Base-by-base conservation (phyloP, 2,329 filamentous ascomycete species). In the Fonsecaea pugnacius region DNA sequence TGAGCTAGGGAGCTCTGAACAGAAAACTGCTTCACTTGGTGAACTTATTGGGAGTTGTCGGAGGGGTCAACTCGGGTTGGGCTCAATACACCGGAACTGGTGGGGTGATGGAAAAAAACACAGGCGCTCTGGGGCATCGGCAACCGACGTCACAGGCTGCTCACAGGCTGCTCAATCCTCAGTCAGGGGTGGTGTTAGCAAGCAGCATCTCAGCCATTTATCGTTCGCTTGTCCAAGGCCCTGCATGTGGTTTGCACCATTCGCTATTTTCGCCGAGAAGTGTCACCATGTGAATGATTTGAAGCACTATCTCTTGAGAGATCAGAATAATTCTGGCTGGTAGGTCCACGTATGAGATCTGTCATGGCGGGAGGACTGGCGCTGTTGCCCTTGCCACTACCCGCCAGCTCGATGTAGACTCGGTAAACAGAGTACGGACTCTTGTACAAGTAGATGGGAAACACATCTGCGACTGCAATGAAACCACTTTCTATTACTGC, bases 41-140 rank as follows among this genome's bases (percentile, higher is more conserved):
- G 32, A 30, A 59, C 58, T 60, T 60, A 24, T 60, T 48, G 50
- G 57, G 35, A 21, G 3, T 48, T 51, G 32, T 30, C 33, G 32
- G 58, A 60, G 58, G 58, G 58, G 58, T 60, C 21, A 54, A 60
- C 38, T 54, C 58, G 58, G 58, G 48, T 59, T 52, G 57, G 35
- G 57, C 57, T 46, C 55, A 33, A 43, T 43, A 58, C 14, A 46
- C 33, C 36, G 18, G 50, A 59, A 59, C 57, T 59, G 57, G 57
- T 59, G 57, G 57, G 57, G 57, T 59, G 57, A 59, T 52, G 24
- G n/a, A 14, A 51, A 48, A 48, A 59, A 35, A 59, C 16, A 32
- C 43, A 2, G 27, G 51, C n/a, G 9, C 51, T 27, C 27, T 33
- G n/a, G 7, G 16, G 56, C 40, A n/a, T 59, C 32, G 14, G 43